Percentiles rank a stretch among this genome's conserved stretches.
Conservation (phyloP, 73 alveolate species). For the Urostyla sp. region DNA sequence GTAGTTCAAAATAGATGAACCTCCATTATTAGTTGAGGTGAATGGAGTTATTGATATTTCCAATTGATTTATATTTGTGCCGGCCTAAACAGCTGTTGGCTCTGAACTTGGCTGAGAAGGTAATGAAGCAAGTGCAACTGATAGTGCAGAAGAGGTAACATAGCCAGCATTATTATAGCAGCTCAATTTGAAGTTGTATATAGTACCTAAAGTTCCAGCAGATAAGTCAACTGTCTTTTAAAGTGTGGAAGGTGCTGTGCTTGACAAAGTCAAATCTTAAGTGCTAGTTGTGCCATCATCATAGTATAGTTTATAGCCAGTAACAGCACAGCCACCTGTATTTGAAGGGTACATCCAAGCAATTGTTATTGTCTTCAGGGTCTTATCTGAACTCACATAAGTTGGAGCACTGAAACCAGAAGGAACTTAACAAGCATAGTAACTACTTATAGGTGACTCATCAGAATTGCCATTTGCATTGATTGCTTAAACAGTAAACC, state of each 20-base stretch:
- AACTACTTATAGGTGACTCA: slow-evolving; percentile 7
- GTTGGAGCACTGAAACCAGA: slow-evolving; percentile 42
- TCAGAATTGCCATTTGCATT: slow-evolving; percentile 65
- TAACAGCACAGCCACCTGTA: slow-evolving; percentile 72
- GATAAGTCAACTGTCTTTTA: slow-evolving; percentile 21
- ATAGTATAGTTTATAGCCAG: slow-evolving; percentile 61
- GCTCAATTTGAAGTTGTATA: slow-evolving; percentile 57
- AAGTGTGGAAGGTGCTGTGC: background rate
- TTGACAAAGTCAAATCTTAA: slow-evolving; percentile 18
- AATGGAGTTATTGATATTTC: slow-evolving; percentile 21
- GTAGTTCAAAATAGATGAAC: slow-evolving; percentile 46
- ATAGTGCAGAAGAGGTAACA: slow-evolving; percentile 19
- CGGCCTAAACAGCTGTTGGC: slow-evolving; percentile 41
- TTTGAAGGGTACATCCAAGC: slow-evolving; percentile 69
- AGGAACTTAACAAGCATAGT: slow-evolving; percentile 59
- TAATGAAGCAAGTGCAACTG: slow-evolving; percentile 63
- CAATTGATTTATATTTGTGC: slow-evolving; percentile 18
- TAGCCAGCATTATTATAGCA: slow-evolving; percentile 51
- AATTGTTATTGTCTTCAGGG: slow-evolving; percentile 46
- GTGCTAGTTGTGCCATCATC: slow-evolving; percentile 60
- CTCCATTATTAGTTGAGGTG: slow-evolving; percentile 30
- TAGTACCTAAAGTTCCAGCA: slow-evolving; percentile 54
- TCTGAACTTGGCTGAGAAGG: slow-evolving; percentile 43
- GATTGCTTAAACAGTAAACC: slow-evolving; percentile 61
- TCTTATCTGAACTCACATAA: slow-evolving; percentile 46